These are phyloP conservation scores for Mariannaea elegans DNA, from an alignment of 2,329 filamentous ascomycete genomes.

Conservation along the genomic window DNA sequence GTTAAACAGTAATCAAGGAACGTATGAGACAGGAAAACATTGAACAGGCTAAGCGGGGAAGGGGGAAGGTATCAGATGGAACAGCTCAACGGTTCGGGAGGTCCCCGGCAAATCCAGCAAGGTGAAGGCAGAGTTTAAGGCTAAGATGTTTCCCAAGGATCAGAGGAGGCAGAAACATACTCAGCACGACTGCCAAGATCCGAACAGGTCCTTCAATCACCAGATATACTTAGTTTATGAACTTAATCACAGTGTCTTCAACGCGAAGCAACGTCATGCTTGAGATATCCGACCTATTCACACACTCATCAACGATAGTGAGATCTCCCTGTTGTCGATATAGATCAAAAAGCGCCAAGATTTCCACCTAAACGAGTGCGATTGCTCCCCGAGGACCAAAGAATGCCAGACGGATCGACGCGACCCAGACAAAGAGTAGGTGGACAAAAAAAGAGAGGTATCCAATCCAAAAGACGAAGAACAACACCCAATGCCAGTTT, in stretches of 20 bases:
- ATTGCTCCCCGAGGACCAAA: not conserved
- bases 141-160: too few relatives aligned
- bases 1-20: too few relatives aligned
- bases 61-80: too few relatives aligned
- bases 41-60: too few relatives aligned
- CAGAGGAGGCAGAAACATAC: too few relatives aligned
- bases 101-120: too few relatives aligned
- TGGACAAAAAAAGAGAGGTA: not conserved
- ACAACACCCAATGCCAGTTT: not conserved
- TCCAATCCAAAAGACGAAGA: constrained; percentile 1
- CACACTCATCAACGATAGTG: not conserved
- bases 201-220: too few relatives aligned
- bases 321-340: not conserved
- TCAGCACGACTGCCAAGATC: too few relatives aligned
- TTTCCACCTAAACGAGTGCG: not conserved
- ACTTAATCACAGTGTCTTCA: not conserved
- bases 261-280: not conserved
- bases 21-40: too few relatives aligned
- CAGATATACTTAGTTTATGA: too few relatives aligned
- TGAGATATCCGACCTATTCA: not conserved
- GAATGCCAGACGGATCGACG: not conserved
- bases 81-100: too few relatives aligned
- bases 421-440: not conserved
- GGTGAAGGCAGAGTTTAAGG: too few relatives aligned
- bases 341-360: not conserved